Percentiles rank a stretch among this genome's conserved stretches.
Conservation (phyloP, 1,139 yeast genomes). For the Geotrichum macrosporum region DNA sequence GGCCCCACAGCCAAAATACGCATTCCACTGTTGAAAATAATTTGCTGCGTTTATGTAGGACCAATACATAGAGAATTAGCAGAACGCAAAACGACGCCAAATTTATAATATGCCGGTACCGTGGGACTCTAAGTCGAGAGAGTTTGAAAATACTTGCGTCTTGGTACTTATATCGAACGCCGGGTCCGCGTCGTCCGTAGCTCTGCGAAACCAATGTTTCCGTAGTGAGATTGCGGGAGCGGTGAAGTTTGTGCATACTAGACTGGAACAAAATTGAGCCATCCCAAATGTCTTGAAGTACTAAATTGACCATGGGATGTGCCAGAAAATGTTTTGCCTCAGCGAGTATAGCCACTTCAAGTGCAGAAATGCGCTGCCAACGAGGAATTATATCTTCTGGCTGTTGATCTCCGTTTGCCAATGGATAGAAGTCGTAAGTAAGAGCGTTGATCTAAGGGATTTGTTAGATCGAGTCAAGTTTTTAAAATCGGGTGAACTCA, state of each 20-base stretch:
- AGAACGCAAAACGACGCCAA: slow-evolving; percentile 41
- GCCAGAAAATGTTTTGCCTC: slow-evolving; percentile 53
- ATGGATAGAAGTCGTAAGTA: slow-evolving; percentile 42
- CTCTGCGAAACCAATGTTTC: slow-evolving; percentile 32
- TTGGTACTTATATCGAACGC: slow-evolving; percentile 38
- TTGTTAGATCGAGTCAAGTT: no score
- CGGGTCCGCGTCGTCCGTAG: slow-evolving; percentile 40
- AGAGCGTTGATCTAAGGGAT: slow-evolving; percentile 40
- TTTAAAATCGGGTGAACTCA: no score
- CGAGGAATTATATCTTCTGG: slow-evolving; percentile 36
- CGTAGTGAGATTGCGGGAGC: slow-evolving; percentile 31
- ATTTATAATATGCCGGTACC: slow-evolving; percentile 41
- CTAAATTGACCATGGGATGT: slow-evolving; percentile 52
- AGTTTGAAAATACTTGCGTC: slow-evolving; percentile 39
- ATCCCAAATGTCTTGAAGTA: slow-evolving; percentile 51
- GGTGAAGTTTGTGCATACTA: slow-evolving; percentile 39
- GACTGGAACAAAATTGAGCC: slow-evolving; percentile 47
- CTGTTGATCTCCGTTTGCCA: slow-evolving; percentile 34
- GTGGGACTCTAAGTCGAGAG: slow-evolving; percentile 39
- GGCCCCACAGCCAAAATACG: slow-evolving; percentile 38
- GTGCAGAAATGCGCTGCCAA: slow-evolving; percentile 49
- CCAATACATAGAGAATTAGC: slow-evolving; percentile 35
- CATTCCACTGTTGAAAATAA: slow-evolving; percentile 29
- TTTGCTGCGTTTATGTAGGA: slow-evolving; percentile 30
- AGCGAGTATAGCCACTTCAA: slow-evolving; percentile 53